These are phyloP conservation scores for Penicillium aurantiogriseum DNA, from an alignment of 2,329 filamentous ascomycete species.

Conservation along the genomic window DNA sequence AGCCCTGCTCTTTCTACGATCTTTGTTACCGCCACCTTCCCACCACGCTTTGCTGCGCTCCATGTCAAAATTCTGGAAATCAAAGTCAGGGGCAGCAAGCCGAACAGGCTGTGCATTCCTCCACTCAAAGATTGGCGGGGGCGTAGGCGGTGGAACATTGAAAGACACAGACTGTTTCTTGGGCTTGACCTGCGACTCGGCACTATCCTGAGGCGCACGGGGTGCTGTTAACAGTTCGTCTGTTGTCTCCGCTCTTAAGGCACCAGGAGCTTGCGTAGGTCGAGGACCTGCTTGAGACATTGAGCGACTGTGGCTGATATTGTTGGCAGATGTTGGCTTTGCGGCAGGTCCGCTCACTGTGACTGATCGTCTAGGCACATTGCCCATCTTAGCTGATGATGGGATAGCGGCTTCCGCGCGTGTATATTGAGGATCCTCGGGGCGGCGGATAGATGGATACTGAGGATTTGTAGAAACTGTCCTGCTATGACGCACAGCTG, in stretches of 20 bases:
- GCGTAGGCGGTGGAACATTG: slow-evolving; percentile 47
- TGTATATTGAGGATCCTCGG: slow-evolving; percentile 24
- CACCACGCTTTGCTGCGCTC: slow-evolving; percentile 70
- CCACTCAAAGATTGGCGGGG: slow-evolving; percentile 60
- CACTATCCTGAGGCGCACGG: slow-evolving; percentile 19
- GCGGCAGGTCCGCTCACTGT: slow-evolving; percentile 23
- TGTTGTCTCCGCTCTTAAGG: slow-evolving; percentile 13
- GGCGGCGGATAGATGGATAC: slow-evolving; percentile 16
- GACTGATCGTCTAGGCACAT: slow-evolving; percentile 27
- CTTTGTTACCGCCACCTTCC: slow-evolving; percentile 59
- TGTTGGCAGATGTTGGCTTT: slow-evolving; percentile 4
- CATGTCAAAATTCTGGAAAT: slow-evolving; percentile 51
- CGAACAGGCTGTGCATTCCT: slow-evolving; percentile 64
- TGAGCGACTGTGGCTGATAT: slow-evolving; percentile 13
- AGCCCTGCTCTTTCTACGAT: slow-evolving; percentile 49
- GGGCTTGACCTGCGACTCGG: slow-evolving; percentile 29
- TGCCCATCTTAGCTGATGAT: slow-evolving; percentile 20
- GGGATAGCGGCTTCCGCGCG: slow-evolving; percentile 14
- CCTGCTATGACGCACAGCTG: slow-evolving; percentile 18
- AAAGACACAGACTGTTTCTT: slow-evolving; percentile 47
- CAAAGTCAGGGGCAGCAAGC: slow-evolving; percentile 58
- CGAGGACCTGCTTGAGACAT: slow-evolving; percentile 15
- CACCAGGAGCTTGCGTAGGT: neutral
- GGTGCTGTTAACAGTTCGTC: slow-evolving; percentile 17
- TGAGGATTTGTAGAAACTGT: slow-evolving; percentile 21